phyloP scores from a whole-genome alignment of 805 yeast genomes.

The Kuraishia hungarica region DNA sequence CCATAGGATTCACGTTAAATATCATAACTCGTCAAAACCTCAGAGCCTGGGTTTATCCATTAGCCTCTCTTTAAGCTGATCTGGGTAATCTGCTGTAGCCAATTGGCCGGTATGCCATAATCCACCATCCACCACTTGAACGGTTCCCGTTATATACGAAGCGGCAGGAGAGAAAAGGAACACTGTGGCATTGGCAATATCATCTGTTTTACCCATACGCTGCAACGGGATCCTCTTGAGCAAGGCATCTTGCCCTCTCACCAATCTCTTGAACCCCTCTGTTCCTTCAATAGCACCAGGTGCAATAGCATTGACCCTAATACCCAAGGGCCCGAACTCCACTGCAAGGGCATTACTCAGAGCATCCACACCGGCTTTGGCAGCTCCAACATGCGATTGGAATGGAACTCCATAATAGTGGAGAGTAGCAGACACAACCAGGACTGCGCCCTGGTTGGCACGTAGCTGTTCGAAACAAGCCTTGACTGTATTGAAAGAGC shows the following conservation, averaged over 20 bases:
- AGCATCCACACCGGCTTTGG: constrained; percentile 94
- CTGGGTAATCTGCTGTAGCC: background rate
- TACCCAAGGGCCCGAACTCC: constrained; percentile 85
- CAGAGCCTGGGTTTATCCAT: background rate
- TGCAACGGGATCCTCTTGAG: constrained; percentile 51
- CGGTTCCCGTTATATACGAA: constrained; percentile 65
- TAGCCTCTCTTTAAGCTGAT: background rate
- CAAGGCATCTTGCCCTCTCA: constrained; percentile 31
- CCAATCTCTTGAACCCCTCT: constrained; percentile 72
- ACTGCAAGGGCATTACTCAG: constrained; percentile 77
- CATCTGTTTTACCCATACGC: constrained; percentile 60
- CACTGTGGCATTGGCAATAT: constrained; percentile 84
- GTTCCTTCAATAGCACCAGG: constrained; percentile 89
- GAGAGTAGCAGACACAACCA: constrained; percentile 83
- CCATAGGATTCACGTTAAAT: background rate
- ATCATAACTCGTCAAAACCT: background rate
- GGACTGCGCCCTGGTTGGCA: constrained; percentile 57
- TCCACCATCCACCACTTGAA: constrained; percentile 84
- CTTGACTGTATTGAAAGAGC: constrained; percentile 84
- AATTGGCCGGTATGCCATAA: constrained; percentile 70
- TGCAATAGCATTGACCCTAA: constrained; percentile 77
- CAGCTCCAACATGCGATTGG: constrained; percentile 89
- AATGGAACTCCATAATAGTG: constrained; percentile 86
- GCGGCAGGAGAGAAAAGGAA: constrained; percentile 82
- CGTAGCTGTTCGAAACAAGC: constrained; percentile 64